phyloP scores from a whole-genome alignment of 768 basidiomycete genomes.

The Suillus luteus region DNA sequence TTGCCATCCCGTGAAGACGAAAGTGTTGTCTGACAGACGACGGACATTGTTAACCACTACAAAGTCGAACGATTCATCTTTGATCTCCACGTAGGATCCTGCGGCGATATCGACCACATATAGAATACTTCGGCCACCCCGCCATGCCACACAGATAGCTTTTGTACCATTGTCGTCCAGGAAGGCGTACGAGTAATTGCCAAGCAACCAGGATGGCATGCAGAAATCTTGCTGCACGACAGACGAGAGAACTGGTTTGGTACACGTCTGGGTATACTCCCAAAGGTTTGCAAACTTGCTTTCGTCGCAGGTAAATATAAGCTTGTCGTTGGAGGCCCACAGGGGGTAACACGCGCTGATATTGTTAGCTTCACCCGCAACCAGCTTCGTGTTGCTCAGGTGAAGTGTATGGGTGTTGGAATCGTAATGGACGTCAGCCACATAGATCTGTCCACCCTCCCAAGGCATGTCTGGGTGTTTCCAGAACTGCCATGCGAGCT shows the following conservation, averaged over 20 bases:
- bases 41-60: neutral
- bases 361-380: constrained; percentile 54
- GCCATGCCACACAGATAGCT: constrained; percentile 34
- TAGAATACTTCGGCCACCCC: constrained; percentile 33
- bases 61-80: neutral
- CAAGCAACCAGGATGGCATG: constrained; percentile 21
- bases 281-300: constrained; percentile 58
- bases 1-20: constrained; percentile 3
- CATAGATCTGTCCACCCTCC: constrained; percentile 55
- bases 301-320: constrained; percentile 61
- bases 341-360: constrained; percentile 40
- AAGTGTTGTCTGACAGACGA: constrained; percentile 2
- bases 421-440: constrained; percentile 44
- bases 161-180: constrained; percentile 24
- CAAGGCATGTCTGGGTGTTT: constrained; percentile 68
- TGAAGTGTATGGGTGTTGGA: constrained; percentile 25
- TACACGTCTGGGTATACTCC: constrained; percentile 21
- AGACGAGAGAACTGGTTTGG: constrained; percentile 30
- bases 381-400: constrained; percentile 38
- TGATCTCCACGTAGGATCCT: constrained; percentile 11
- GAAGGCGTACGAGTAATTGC: constrained; percentile 23
- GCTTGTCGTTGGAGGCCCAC: constrained; percentile 45
- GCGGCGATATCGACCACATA: constrained; percentile 30
- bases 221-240: constrained; percentile 33
- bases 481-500: constrained; percentile 66